phyloP scores from a whole-genome alignment of 2,329 filamentous ascomycete genomes.

The Cordyceps tenuipes region DNA sequence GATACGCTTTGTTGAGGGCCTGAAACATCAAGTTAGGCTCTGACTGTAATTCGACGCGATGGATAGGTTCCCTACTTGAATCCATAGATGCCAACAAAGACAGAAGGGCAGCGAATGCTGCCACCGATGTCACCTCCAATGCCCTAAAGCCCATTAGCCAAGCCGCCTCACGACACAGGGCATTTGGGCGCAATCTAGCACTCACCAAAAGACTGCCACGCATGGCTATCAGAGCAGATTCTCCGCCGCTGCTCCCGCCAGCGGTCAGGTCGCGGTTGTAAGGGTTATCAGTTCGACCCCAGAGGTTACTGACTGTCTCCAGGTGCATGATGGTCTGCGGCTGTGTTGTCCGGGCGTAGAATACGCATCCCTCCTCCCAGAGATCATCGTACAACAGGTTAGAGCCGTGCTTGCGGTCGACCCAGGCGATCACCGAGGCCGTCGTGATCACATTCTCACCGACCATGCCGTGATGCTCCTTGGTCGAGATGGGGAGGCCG shows the following conservation, averaged over 20 bases:
- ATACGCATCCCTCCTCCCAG: slow-evolving; percentile 36
- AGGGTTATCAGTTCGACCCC: slow-evolving; percentile 55
- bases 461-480: slow-evolving; percentile 29
- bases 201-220: slow-evolving; percentile 31
- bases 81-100: slow-evolving; percentile 28
- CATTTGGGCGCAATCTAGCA: no score
- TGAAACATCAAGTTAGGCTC: slow-evolving; percentile 11
- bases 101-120: slow-evolving; percentile 29
- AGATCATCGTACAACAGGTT: slow-evolving; percentile 24
- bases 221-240: slow-evolving; percentile 32
- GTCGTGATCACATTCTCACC: slow-evolving; percentile 21
- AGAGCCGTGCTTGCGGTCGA: slow-evolving; percentile 25
- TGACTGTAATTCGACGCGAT: no score
- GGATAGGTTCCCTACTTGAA: slow-evolving; percentile 21
- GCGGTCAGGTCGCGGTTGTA: slow-evolving; percentile 50
- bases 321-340: slow-evolving; percentile 49
- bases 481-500: slow-evolving; percentile 27
- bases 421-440: slow-evolving; percentile 23
- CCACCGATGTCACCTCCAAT: slow-evolving; percentile 36
- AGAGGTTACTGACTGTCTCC: slow-evolving; percentile 56
- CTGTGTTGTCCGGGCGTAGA: slow-evolving; percentile 62
- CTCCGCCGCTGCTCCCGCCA: slow-evolving; percentile 58
- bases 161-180: background rate
- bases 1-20: slow-evolving; percentile 25
- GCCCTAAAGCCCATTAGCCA: slow-evolving; percentile 16